phyloP scores from a whole-genome alignment of 768 basidiomycete genomes.

The Phylloporus rhodoxanthus region DNA sequence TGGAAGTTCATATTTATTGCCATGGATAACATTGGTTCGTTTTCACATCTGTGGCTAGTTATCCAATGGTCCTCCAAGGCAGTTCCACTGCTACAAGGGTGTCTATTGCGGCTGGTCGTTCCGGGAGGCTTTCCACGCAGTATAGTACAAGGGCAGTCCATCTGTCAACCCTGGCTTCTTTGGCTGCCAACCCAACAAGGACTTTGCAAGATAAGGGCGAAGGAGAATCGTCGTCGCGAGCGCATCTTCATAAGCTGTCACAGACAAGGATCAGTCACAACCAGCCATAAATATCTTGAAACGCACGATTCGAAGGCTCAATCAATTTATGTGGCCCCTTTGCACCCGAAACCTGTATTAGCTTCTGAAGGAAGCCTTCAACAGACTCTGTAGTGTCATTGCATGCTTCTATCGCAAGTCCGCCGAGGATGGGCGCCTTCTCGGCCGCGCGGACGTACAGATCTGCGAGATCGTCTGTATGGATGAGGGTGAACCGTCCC shows the following conservation, averaged over 20 bases:
- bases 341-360: slow-evolving; percentile 25
- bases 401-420: slow-evolving; percentile 27
- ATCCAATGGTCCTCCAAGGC: no score
- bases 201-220: slow-evolving; percentile 24
- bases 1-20: no score
- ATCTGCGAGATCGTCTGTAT: slow-evolving; percentile 33
- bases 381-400: slow-evolving; percentile 29
- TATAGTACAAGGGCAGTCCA: slow-evolving; percentile 28
- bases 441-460: slow-evolving; percentile 30
- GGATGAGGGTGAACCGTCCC: slow-evolving; percentile 25
- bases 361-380: slow-evolving; percentile 23
- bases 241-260: slow-evolving; percentile 22
- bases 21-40: no score
- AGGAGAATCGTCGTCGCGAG: slow-evolving; percentile 15
- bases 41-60: no score
- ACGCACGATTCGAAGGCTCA: slow-evolving; percentile 22
- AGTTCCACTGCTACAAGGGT: neutral
- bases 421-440: slow-evolving; percentile 25
- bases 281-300: neutral
- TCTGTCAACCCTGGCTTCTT: slow-evolving; percentile 31
- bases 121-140: slow-evolving; percentile 18
- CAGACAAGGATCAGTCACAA: neutral
- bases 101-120: neutral
- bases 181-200: slow-evolving; percentile 31
- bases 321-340: slow-evolving; percentile 20